Conservation (phyloP, 345 rosid species). For the Salix suchowensis region DNA sequence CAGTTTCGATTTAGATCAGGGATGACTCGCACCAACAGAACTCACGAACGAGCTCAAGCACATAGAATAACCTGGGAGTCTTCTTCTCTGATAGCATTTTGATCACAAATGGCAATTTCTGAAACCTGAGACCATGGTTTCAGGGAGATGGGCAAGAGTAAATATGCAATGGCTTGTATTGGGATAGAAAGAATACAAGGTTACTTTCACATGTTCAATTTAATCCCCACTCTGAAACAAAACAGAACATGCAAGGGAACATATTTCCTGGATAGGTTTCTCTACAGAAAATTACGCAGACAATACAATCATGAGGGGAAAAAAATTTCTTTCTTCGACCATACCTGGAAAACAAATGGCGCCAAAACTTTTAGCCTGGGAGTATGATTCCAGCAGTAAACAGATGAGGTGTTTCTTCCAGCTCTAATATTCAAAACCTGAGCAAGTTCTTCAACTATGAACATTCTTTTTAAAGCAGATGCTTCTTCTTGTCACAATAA, state of each 20-base stretch:
- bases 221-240: neutral
- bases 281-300: constrained; percentile 16
- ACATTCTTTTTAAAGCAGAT: constrained; percentile 11
- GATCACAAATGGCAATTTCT: neutral
- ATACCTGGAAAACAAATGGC: constrained; percentile 7
- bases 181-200: neutral
- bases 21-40: neutral
- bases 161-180: constrained; percentile 4
- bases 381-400: constrained; percentile 9
- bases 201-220: constrained; percentile 7
- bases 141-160: neutral
- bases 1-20: neutral
- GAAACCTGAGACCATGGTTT: neutral
- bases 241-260: constrained; percentile 3
- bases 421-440: constrained; percentile 9
- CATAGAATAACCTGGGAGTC: too few species aligned
- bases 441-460: constrained; percentile 24
- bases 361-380: constrained; percentile 25
- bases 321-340: neutral
- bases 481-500: constrained; percentile 47
- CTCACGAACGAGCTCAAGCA: neutral
- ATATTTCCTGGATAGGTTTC: neutral
- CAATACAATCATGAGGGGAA: constrained; percentile 7
- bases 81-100: neutral
- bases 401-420: constrained; percentile 15